Conservation (phyloP, 805 yeast species). For the Metschnikowia kofuensis region DNA sequence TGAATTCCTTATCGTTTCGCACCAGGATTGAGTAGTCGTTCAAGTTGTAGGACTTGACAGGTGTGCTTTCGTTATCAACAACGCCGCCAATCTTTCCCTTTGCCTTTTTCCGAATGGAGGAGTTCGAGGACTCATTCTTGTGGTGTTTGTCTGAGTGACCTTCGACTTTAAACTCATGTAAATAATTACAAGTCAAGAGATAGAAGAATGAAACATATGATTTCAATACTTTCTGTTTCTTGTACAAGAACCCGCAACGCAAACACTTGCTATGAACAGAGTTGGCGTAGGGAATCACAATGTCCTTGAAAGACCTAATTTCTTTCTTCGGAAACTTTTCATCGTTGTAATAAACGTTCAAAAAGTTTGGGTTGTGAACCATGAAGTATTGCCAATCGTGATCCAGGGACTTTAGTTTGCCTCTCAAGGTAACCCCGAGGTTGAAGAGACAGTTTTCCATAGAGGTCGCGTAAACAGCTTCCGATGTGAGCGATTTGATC, state of each 20-base stretch:
- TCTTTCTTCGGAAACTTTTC: conserved; percentile 17
- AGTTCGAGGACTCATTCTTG: conserved; percentile 9
- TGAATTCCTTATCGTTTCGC: conserved; percentile 32
- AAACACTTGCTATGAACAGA: conserved; percentile 40
- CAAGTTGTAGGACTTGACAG: conserved; percentile 40
- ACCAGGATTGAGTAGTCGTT: conserved; percentile 33
- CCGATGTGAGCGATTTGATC: conserved; percentile 27
- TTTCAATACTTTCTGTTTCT: conserved; percentile 40
- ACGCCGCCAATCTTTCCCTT: conserved; percentile 40
- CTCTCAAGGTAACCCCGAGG: conserved; percentile 25
- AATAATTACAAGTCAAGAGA: conserved; percentile 40
- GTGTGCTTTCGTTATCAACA: conserved; percentile 39
- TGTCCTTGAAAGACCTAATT: conserved; percentile 19
- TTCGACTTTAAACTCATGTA: conserved; percentile 42
- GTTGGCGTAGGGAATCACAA: conserved; percentile 32
- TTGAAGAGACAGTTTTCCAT: conserved; percentile 17
- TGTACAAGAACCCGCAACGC: conserved; percentile 40
- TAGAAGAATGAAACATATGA: conserved; percentile 37
- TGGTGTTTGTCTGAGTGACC: conserved; percentile 13
- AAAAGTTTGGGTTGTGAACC: conserved; percentile 27
- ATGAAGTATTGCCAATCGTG: conserved; percentile 41
- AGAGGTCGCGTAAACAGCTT: conserved; percentile 19
- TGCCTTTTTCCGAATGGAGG: conserved; percentile 12
- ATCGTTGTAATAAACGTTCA: conserved; percentile 22
- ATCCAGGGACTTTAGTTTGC: conserved; percentile 24